Evolutionary conservation across 2,329 filamentous ascomycete genomes (phyloP).

Genomic region (Calycina herbarum): DNA sequence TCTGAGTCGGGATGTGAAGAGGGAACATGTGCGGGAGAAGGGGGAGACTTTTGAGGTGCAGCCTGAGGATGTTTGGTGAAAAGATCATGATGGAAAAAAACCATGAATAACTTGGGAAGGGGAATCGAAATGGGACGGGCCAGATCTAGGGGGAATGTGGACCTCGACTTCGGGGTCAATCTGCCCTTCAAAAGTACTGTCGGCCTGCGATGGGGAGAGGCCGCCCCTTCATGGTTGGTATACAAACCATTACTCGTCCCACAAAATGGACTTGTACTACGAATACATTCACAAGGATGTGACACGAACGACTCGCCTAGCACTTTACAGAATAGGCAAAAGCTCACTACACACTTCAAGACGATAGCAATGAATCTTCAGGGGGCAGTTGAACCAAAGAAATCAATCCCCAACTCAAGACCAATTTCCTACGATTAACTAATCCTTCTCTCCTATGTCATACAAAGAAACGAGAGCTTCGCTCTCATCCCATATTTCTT

Average conservation of each 20-base stretch:
- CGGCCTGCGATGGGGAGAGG: neutral
- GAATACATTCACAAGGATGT: neutral
- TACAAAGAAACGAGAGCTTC: too few species aligned
- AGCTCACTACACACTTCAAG: too few species aligned
- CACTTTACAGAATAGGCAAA: neutral
- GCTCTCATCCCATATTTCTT: too few species aligned
- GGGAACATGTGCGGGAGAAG: conserved; percentile 74
- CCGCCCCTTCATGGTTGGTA: neutral
- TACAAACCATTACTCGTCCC: neutral
- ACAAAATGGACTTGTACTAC: neutral
- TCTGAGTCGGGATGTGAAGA: conserved; percentile 74
- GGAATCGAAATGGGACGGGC: neutral
- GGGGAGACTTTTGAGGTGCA: conserved; percentile 77
- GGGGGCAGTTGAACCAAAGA: too few species aligned
- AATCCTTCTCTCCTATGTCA: too few species aligned
- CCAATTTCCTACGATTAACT: too few species aligned
- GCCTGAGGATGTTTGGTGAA: conserved; percentile 82
- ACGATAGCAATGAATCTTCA: too few species aligned
- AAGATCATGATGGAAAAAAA: neutral
- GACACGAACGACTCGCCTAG: neutral
- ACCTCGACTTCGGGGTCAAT: neutral
- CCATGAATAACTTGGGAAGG: neutral
- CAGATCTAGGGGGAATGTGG: neutral
- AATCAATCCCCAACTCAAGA: too few species aligned
- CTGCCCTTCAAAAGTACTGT: neutral